phyloP scores from a whole-genome alignment of 1,139 yeast genomes.

The Hansenula lynferdii region DNA sequence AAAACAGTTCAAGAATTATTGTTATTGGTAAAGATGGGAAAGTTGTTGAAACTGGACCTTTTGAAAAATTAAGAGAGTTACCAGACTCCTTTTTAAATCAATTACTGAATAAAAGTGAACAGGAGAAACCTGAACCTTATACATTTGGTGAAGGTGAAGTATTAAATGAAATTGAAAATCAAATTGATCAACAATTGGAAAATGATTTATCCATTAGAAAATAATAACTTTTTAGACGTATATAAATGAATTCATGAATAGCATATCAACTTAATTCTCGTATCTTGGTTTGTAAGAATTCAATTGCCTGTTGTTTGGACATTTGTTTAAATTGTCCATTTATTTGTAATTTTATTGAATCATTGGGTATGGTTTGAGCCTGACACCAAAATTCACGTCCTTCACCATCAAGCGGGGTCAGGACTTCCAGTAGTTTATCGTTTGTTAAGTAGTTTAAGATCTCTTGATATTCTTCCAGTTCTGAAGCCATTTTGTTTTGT shows the following conservation, averaged over 20 bases:
- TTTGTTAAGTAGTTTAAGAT: not conserved
- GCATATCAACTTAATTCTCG: conserved; percentile 3
- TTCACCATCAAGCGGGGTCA: conserved; percentile 16
- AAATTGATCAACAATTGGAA: conserved; percentile 1
- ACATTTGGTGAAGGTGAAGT: no score
- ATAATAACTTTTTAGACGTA: not conserved
- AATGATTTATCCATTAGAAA: conserved; percentile 4
- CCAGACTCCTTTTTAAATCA: conserved; percentile 61
- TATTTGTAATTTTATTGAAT: conserved; percentile 9
- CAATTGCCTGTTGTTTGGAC: conserved; percentile 6
- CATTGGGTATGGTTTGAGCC: conserved; percentile 12
- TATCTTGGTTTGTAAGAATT: conserved; percentile 6
- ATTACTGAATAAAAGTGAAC: conserved; percentile 41
- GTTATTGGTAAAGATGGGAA: conserved; percentile 69
- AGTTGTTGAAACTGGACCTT: conserved; percentile 76
- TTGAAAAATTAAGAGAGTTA: conserved; percentile 50
- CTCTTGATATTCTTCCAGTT: conserved; percentile 8
- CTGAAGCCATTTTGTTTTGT: no score
- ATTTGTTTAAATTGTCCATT: conserved; percentile 6
- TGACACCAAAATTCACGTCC: conserved; percentile 18
- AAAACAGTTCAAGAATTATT: conserved; percentile 63
- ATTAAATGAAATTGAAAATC: conserved; percentile 1
- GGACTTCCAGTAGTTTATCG: conserved; percentile 5
- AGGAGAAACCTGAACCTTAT: no score
- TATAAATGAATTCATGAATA: no score